phyloP scores from a whole-genome alignment of 192 early-diverging fungal genomes.

The Gonapodya prolifera region DNA sequence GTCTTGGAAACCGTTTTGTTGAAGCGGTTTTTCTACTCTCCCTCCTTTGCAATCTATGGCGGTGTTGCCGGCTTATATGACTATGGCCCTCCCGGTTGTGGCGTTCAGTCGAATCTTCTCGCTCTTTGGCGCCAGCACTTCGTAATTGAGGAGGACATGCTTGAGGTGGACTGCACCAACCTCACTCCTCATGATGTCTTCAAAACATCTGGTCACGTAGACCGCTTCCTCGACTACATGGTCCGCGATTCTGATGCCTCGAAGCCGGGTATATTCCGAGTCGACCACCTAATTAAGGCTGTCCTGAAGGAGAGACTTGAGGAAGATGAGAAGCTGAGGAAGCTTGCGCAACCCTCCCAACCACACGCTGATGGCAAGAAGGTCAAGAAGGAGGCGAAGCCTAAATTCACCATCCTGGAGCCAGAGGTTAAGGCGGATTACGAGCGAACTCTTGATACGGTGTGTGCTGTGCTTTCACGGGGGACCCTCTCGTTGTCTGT shows the following conservation, averaged over 20 bases:
- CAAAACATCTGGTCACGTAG: slow-evolving; percentile 98
- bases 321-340: slow-evolving; percentile 40
- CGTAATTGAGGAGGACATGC: slow-evolving; percentile 98
- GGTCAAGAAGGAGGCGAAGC: slow-evolving; percentile 10
- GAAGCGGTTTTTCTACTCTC: slow-evolving; percentile 95
- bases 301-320: slow-evolving; percentile 85
- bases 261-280: slow-evolving; percentile 72
- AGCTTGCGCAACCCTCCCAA: background rate
- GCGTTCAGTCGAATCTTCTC: slow-evolving; percentile 83
- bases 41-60: slow-evolving; percentile 89
- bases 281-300: slow-evolving; percentile 92
- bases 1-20: slow-evolving; percentile 60
- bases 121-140: slow-evolving; percentile 90
- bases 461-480: slow-evolving; percentile 13
- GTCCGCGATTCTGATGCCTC: slow-evolving; percentile 82
- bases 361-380: slow-evolving; percentile 15
- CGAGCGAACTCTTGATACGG: slow-evolving; percentile 75
- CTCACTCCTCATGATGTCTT: slow-evolving; percentile 91
- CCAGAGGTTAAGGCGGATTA: slow-evolving; percentile 62
- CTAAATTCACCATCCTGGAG: slow-evolving; percentile 11
- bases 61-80: slow-evolving; percentile 96
- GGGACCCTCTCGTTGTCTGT: background rate
- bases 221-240: slow-evolving; percentile 98
- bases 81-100: slow-evolving; percentile 89
- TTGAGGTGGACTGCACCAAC: slow-evolving; percentile 96